These are phyloP conservation scores for Moelleriella libera DNA, from an alignment of 2,329 filamentous ascomycete genomes.

Conservation along the genomic window DNA sequence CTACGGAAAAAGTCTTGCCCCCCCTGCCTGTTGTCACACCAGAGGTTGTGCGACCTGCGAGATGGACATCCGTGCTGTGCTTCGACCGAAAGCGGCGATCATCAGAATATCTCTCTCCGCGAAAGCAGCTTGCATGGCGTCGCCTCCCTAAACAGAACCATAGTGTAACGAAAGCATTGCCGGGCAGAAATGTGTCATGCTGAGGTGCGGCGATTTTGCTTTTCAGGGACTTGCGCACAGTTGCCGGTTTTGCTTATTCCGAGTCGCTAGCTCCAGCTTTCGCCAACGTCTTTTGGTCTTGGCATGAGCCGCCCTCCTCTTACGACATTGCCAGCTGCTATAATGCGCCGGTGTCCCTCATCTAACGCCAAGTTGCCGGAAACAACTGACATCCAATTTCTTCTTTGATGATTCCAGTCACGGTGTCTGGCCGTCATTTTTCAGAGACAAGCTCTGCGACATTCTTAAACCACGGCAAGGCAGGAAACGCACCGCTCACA, in stretches of 20 bases:
- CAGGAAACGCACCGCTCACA: neutral
- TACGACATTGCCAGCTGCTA: constrained; percentile 3
- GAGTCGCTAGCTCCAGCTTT: constrained; percentile 1
- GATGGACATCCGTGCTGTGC: neutral
- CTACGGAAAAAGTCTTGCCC: no score
- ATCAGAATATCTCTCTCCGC: neutral
- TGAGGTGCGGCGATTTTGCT: constrained; percentile 3
- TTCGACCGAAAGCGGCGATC: neutral
- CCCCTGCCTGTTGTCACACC: neutral
- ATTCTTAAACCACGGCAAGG: neutral
- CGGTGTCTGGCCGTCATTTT: constrained; percentile 3
- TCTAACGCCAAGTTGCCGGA: neutral
- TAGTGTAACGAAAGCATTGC: no score
- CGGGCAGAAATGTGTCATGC: neutral
- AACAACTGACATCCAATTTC: constrained; percentile 1
- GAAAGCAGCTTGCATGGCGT: neutral
- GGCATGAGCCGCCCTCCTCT: constrained; percentile 3
- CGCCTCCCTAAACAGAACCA: neutral
- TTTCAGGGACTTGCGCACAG: constrained; percentile 2
- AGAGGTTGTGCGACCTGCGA: neutral
- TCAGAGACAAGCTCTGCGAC: neutral
- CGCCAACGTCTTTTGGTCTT: neutral
- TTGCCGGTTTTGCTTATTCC: constrained; percentile 3
- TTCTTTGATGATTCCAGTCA: constrained; percentile 2
- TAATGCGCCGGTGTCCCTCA: constrained; percentile 3